Conservation (phyloP, 306 rosid species). For the Cucumis hystrix region DNA sequence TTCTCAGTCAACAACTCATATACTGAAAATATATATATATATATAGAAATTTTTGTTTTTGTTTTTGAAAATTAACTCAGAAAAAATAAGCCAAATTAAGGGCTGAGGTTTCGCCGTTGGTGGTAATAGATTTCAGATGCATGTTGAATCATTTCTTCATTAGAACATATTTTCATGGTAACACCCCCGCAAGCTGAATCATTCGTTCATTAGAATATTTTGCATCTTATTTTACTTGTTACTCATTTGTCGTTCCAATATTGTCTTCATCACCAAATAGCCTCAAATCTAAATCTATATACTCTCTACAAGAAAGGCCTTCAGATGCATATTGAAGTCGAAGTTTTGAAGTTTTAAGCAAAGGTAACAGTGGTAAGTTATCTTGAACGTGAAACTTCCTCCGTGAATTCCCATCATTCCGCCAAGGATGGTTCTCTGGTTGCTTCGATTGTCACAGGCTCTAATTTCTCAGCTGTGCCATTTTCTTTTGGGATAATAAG, state of each 20-base stretch:
- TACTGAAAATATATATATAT: too few relatives aligned
- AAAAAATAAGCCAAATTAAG: too few relatives aligned
- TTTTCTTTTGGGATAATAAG: conserved; percentile 68
- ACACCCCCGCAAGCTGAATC: neutral
- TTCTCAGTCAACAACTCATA: too few relatives aligned
- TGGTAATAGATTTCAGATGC: too few relatives aligned
- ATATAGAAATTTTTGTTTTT: too few relatives aligned
- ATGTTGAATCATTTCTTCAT: too few relatives aligned
- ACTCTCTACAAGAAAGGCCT: neutral
- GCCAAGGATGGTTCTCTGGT: conserved; percentile 38
- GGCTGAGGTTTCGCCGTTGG: too few relatives aligned
- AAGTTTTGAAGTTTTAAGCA: conserved; percentile 14
- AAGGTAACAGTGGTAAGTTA: neutral
- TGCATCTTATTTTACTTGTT: neutral
- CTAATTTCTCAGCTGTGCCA: conserved; percentile 31
- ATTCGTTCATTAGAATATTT: neutral
- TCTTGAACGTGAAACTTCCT: conserved; percentile 1
- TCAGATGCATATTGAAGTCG: conserved; percentile 5
- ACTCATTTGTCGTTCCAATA: neutral
- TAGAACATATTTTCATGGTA: too few relatives aligned
- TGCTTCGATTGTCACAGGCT: conserved; percentile 24
- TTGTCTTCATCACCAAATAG: neutral
- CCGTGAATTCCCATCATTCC: conserved; percentile 26
- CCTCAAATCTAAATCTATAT: neutral
- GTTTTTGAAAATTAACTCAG: too few relatives aligned